Conservation (phyloP, 2,329 filamentous ascomycete genomes). For the Zelopaecilomyces penicillatus region DNA sequence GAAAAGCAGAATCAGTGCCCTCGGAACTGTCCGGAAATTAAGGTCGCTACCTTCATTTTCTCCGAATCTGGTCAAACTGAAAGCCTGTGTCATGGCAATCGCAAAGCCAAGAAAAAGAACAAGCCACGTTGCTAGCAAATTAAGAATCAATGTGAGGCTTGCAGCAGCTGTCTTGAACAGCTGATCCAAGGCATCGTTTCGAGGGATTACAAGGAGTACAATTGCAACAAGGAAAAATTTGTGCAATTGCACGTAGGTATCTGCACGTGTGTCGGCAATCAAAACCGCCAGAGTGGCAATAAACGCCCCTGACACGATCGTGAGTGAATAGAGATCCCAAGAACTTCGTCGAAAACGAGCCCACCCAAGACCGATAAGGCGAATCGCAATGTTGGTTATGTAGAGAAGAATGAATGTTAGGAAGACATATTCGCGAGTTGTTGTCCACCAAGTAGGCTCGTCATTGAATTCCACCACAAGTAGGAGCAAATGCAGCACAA, state of each 20-base stretch:
- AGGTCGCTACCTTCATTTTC: slow-evolving; percentile 63
- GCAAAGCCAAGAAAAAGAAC: slow-evolving; percentile 94
- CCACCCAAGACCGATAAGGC: slow-evolving; percentile 86
- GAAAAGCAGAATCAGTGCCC: slow-evolving; percentile 87
- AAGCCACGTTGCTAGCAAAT: slow-evolving; percentile 92
- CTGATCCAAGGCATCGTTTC: slow-evolving; percentile 95
- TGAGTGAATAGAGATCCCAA: slow-evolving; percentile 86
- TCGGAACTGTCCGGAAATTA: slow-evolving; percentile 91
- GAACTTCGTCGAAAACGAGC: slow-evolving; percentile 83
- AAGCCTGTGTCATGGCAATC: slow-evolving; percentile 91
- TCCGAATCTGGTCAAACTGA: slow-evolving; percentile 87
- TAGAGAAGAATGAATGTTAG: slow-evolving; percentile 75
- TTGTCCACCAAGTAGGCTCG: slow-evolving; percentile 63
- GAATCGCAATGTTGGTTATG: slow-evolving; percentile 71
- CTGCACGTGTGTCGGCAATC: slow-evolving; percentile 50
- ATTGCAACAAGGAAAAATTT: slow-evolving; percentile 92
- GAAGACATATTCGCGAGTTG: slow-evolving; percentile 66
- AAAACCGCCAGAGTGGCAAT: slow-evolving; percentile 69
- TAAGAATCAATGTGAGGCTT: slow-evolving; percentile 81
- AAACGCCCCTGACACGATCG: slow-evolving; percentile 73
- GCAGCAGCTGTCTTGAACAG: slow-evolving; percentile 98
- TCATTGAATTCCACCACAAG: slow-evolving; percentile 80
- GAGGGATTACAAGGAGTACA: slow-evolving; percentile 80
- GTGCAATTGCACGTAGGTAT: slow-evolving; percentile 69
- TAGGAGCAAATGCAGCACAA: slow-evolving; percentile 75